These are phyloP conservation scores for Bathelium albidoporum DNA, from an alignment of 495 filamentous ascomycete species.

Conservation along the genomic window DNA sequence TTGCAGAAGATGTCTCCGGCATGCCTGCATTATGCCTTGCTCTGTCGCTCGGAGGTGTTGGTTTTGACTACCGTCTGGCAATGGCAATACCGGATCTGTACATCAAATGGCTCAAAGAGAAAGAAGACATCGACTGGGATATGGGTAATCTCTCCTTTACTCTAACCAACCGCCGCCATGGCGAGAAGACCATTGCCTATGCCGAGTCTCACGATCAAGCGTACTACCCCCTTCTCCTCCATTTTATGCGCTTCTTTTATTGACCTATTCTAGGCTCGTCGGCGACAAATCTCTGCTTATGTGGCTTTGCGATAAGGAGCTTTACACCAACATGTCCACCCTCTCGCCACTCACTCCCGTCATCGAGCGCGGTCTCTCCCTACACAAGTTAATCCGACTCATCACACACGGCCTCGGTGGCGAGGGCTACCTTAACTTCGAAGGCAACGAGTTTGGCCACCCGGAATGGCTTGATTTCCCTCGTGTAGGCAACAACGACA, in stretches of 20 bases:
- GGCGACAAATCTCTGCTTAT: slow-evolving; percentile 94
- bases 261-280: slow-evolving; percentile 55
- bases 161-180: slow-evolving; percentile 83
- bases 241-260: slow-evolving; percentile 26
- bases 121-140: slow-evolving; percentile 86
- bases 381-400: slow-evolving; percentile 96
- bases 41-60: slow-evolving; percentile 76
- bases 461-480: slow-evolving; percentile 99
- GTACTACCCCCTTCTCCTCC: slow-evolving; percentile 39
- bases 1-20: slow-evolving; percentile 94
- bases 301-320: slow-evolving; percentile 94
- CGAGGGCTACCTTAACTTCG: slow-evolving; percentile 96
- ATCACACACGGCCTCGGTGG: slow-evolving; percentile 90
- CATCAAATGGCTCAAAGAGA: slow-evolving; percentile 96
- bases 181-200: slow-evolving; percentile 98
- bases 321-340: slow-evolving; percentile 95
- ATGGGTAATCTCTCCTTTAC: slow-evolving; percentile 75
- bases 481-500: slow-evolving; percentile 85
- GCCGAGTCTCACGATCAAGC: slow-evolving; percentile 97
- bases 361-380: slow-evolving; percentile 79
- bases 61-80: slow-evolving; percentile 93
- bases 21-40: slow-evolving; percentile 92
- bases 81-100: slow-evolving; percentile 99
- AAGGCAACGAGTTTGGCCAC: slow-evolving; percentile 97
- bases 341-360: slow-evolving; percentile 74